Conservation (phyloP, 1,284 basidiomycete species). For the Cutaneotrichosporon cutaneum region DNA sequence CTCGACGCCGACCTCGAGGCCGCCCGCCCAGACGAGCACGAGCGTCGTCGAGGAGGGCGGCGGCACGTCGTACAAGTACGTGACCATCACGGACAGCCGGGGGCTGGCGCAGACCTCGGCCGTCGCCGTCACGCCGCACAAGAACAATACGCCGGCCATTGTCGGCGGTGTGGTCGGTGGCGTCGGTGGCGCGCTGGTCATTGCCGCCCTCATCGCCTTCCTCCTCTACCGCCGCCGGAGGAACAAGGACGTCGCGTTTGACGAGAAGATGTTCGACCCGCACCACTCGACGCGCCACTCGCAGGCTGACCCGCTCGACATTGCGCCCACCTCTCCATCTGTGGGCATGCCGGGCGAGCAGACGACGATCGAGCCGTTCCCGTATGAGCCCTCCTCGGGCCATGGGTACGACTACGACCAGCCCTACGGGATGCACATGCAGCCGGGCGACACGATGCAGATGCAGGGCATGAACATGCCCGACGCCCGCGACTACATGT, state of each 20-base stretch:
- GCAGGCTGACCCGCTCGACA: slow-evolving; percentile 44
- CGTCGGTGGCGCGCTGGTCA: slow-evolving; percentile 41
- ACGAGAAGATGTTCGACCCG: slow-evolving; percentile 53
- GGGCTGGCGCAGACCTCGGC: not conserved
- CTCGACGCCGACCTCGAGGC: not conserved
- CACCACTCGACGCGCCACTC: slow-evolving; percentile 43
- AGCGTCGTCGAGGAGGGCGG: not conserved
- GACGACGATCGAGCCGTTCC: slow-evolving; percentile 29
- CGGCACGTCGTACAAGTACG: slow-evolving; percentile 1
- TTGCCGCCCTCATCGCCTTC: slow-evolving; percentile 44
- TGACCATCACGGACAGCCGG: not conserved
- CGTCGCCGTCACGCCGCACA: not conserved
- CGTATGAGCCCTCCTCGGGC: slow-evolving; percentile 11
- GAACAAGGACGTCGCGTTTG: slow-evolving; percentile 44
- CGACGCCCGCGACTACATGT: slow-evolving; percentile 44
- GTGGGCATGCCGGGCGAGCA: slow-evolving; percentile 25
- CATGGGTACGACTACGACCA: slow-evolving; percentile 7
- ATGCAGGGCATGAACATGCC: slow-evolving; percentile 42
- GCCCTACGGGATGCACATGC: slow-evolving; percentile 10
- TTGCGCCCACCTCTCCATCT: slow-evolving; percentile 32
- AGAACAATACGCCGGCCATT: slow-evolving; percentile 26
- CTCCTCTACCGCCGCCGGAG: slow-evolving; percentile 35
- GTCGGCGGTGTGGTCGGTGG: slow-evolving; percentile 54
- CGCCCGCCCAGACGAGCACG: not conserved
- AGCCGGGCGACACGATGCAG: slow-evolving; percentile 7